phyloP scores from a whole-genome alignment of 164 flowering plant species.

The Berberis vulgaris region DNA sequence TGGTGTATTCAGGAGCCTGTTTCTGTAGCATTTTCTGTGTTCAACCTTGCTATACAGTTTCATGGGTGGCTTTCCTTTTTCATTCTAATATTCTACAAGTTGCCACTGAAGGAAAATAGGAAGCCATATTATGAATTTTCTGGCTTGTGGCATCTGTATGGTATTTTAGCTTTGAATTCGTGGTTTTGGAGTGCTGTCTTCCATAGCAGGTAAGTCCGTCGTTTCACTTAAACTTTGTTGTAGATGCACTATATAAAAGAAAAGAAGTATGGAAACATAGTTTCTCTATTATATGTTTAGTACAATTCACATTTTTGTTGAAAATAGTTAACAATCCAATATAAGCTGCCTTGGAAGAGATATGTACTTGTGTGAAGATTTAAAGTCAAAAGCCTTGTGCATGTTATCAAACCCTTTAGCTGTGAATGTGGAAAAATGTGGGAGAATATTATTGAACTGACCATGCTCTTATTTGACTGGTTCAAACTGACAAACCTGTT shows the following conservation, averaged over 20 bases:
- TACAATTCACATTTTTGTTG: too few relatives aligned
- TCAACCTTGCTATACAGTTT: conserved; percentile 79
- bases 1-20: conserved; percentile 63
- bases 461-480: too few relatives aligned
- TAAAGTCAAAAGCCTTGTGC: too few relatives aligned
- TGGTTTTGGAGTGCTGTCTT: conserved; percentile 93
- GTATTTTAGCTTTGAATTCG: conserved; percentile 69
- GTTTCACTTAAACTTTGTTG: not conserved
- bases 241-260: not conserved
- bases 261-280: not conserved
- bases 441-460: too few relatives aligned
- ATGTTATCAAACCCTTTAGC: too few relatives aligned
- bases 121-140: conserved; percentile 70
- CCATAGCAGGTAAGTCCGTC: conserved; percentile 60
- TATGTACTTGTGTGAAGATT: too few relatives aligned
- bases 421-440: too few relatives aligned
- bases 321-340: too few relatives aligned
- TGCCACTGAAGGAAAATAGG: conserved; percentile 52
- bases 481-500: too few relatives aligned
- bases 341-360: too few relatives aligned
- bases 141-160: conserved; percentile 77
- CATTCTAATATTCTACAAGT: conserved; percentile 68
- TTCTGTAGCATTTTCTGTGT: conserved; percentile 71
- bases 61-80: conserved; percentile 92
- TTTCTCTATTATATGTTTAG: not conserved